Evolutionary conservation across 2,329 filamentous ascomycete species (phyloP).

Genomic region (Hymenoscyphus repandus): DNA sequence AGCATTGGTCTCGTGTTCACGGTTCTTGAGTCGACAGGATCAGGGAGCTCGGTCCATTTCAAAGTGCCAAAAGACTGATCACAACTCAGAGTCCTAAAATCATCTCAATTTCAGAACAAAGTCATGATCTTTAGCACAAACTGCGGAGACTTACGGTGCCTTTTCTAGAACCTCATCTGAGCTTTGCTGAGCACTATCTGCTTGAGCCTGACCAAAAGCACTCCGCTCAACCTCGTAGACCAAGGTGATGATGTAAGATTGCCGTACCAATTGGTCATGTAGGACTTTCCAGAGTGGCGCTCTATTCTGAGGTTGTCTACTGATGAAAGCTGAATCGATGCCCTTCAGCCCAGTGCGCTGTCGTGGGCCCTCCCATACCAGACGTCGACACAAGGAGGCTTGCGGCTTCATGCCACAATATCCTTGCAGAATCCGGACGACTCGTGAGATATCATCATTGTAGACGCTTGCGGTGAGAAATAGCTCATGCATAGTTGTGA

Average conservation of each 20-base stretch:
- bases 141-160: slow-evolving; percentile 10
- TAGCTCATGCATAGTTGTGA: slow-evolving; percentile 48
- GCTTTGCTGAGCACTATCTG: slow-evolving; percentile 17
- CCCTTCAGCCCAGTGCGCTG: slow-evolving; percentile 26
- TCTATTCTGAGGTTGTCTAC: slow-evolving; percentile 17
- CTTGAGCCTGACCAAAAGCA: slow-evolving; percentile 38
- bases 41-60: slow-evolving; percentile 56
- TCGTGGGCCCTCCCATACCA: slow-evolving; percentile 47
- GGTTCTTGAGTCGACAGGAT: slow-evolving; percentile 36
- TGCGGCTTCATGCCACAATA: slow-evolving; percentile 52
- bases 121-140: not conserved
- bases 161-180: not conserved
- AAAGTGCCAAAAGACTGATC: slow-evolving; percentile 39
- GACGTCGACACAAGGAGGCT: slow-evolving; percentile 44
- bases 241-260: slow-evolving; percentile 53
- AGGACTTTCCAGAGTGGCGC: slow-evolving; percentile 44
- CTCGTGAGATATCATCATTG: slow-evolving; percentile 43
- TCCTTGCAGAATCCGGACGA: slow-evolving; percentile 50
- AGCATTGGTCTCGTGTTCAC: slow-evolving; percentile 28
- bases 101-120: not conserved
- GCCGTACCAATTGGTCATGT: slow-evolving; percentile 47
- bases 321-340: slow-evolving; percentile 19
- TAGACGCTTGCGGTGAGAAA: slow-evolving; percentile 51
- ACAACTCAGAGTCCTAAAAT: not conserved
- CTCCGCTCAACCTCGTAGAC: slow-evolving; percentile 48